Evolutionary conservation across 192 early-diverging fungal species (phyloP).

Genomic region (Cetraspora pellucida): DNA sequence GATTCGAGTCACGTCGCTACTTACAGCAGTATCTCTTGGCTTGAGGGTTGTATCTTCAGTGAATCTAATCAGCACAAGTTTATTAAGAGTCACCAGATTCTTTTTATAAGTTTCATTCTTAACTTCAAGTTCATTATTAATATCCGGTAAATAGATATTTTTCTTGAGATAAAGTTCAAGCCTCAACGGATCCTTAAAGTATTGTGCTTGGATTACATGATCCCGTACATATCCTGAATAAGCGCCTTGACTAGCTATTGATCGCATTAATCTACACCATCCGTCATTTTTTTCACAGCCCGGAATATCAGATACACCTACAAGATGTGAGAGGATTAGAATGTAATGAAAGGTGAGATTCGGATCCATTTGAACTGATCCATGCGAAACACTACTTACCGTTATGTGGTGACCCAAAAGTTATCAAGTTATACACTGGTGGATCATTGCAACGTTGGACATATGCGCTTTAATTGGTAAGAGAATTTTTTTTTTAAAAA

Average conservation of each 20-base stretch:
- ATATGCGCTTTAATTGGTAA: constrained; percentile 59
- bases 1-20: constrained; percentile 1
- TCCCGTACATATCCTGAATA: constrained; percentile 85
- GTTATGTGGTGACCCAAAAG: constrained; percentile 84
- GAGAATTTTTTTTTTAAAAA: not conserved
- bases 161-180: constrained; percentile 69
- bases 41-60: constrained; percentile 75
- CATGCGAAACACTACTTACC: constrained; percentile 39
- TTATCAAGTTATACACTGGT: constrained; percentile 74
- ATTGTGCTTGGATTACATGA: constrained; percentile 92
- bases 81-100: constrained; percentile 64
- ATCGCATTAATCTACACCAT: constrained; percentile 72
- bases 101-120: constrained; percentile 63
- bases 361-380: too few relatives aligned
- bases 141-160: constrained; percentile 84
- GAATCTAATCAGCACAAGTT: constrained; percentile 84
- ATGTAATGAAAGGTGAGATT: not conserved
- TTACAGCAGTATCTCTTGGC: constrained; percentile 61
- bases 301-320: constrained; percentile 77
- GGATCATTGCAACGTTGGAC: constrained; percentile 82
- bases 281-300: constrained; percentile 63
- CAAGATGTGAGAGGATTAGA: not conserved
- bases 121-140: constrained; percentile 76
- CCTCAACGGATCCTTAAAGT: constrained; percentile 76
- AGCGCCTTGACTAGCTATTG: constrained; percentile 76